Conservation (phyloP, 208 protist genomes). For the Wallacemonas rigidus region DNA sequence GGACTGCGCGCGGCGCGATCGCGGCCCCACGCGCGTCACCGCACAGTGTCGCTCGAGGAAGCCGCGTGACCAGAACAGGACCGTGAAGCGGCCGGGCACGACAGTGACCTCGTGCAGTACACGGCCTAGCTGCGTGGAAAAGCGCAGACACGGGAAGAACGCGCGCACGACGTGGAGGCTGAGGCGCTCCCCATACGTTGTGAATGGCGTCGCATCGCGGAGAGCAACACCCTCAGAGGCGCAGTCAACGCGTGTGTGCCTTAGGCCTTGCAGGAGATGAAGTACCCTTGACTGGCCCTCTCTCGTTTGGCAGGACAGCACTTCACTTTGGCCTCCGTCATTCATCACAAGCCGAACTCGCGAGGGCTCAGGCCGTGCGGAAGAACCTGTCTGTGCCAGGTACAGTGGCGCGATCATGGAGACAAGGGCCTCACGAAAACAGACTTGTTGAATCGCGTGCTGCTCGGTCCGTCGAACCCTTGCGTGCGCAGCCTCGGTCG, state of each 20-base stretch:
- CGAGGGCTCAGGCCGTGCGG: not conserved
- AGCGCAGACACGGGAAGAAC: not conserved
- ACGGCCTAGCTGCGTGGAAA: not conserved
- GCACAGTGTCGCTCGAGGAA: not conserved
- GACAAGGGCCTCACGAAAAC: constrained; percentile 28
- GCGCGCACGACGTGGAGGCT: not conserved
- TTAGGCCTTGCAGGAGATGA: not conserved
- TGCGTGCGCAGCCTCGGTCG: constrained; percentile 22
- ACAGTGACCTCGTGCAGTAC: constrained; percentile 23
- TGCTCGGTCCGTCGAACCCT: constrained; percentile 30
- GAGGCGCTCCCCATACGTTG: not conserved
- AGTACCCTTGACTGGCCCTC: no score
- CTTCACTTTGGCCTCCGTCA: no score
- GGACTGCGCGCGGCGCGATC: not conserved
- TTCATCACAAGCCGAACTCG: not conserved
- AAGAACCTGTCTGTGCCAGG: not conserved
- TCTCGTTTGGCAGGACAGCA: no score
- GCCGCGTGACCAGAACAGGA: constrained; percentile 22
- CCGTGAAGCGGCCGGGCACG: constrained; percentile 20
- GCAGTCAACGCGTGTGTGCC: not conserved
- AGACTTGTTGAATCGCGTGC: constrained; percentile 11
- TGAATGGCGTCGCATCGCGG: not conserved
- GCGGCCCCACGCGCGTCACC: constrained; percentile 8
- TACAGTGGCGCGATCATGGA: constrained; percentile 34
- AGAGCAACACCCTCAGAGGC: not conserved